These are phyloP conservation scores for Trichoderma virens DNA, from an alignment of 495 filamentous ascomycete genomes.

Conservation along the genomic window DNA sequence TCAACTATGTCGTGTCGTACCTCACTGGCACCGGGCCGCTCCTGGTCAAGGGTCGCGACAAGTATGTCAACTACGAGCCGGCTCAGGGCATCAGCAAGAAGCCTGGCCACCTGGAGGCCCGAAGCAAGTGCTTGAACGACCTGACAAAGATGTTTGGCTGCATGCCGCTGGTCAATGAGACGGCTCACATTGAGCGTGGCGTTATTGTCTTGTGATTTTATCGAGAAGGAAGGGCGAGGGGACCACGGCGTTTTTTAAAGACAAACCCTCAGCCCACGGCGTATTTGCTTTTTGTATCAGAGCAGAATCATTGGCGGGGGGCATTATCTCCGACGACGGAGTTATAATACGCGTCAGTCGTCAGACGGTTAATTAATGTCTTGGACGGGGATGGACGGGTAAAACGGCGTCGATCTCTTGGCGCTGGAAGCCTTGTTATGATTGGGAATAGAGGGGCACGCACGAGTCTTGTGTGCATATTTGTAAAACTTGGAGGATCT, in stretches of 20 bases:
- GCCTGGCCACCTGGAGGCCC: constrained; percentile 11
- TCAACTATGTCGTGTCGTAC: constrained; percentile 16
- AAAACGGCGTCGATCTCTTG: constrained; percentile 3
- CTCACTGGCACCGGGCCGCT: constrained; percentile 17
- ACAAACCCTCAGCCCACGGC: neutral
- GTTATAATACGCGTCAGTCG: neutral
- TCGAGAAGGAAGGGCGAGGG: neutral
- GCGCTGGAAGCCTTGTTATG: neutral
- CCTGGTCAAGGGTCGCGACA: constrained; percentile 12
- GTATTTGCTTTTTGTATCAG: neutral
- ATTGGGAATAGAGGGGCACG: neutral
- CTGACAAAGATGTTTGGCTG: constrained; percentile 13
- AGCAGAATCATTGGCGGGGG: neutral
- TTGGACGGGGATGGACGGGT: neutral
- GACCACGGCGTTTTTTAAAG: neutral
- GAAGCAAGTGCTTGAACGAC: constrained; percentile 14
- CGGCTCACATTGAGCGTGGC: constrained; percentile 6
- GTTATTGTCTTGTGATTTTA: constrained; percentile 2
- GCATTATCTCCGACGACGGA: neutral
- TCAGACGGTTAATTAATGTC: neutral
- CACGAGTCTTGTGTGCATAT: neutral
- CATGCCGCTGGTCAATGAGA: constrained; percentile 14
- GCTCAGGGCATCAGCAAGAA: constrained; percentile 16
- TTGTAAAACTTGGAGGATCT: neutral
- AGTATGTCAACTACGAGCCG: constrained; percentile 14